Base-by-base conservation (phyloP, 768 basidiomycete species). In the Boletus rubroflammeus region DNA sequence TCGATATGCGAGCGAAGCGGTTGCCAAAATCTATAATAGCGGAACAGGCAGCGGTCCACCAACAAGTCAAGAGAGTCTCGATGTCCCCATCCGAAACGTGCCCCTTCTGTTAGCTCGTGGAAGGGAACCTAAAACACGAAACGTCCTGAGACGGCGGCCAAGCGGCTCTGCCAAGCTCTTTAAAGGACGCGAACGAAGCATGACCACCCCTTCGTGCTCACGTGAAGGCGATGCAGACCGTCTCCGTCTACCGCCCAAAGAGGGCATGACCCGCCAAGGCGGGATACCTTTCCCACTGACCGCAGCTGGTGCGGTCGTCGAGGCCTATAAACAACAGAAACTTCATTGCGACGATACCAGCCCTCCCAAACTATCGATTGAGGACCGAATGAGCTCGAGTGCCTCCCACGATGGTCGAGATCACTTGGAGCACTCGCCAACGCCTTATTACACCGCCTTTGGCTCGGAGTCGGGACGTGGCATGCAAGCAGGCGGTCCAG, bases 391-490 rank as follows among this genome's bases (percentile, higher is more conserved):
- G 56, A 50, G 51, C 35, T 39, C 53, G 43, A 52, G 42, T 31
- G 34, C 40, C 13, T 49, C 53, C 44, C 49, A 51, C 28, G 51
- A 58, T 51, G 32, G 56, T 2, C 66, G 45, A 13, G 68, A 67
- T 11, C 35, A 55, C 46, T 21, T 42, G 43, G 29, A 47, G 5
- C 51, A 39, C 8, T 54, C 67, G 13, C 58, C 63, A 32, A 72
- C 68, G 10, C 81, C 82, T n/a, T 81, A 83, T 48, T 83, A 82
- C 58, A 81, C 82, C 4, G 76, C 84, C 15, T 76, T 82, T 53
- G 83, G 83, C 1, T 71, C 74, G 6, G 64, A 72, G 0, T 72
- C 78, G 1, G 81, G 74, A 1, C 74, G 73, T 8, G 68, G 78
- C 6, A 71, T 80, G 15, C 76, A 74, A 13, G 76, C 76, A 0